A percentile compares a stretch with the other conserved stretches of the same genome.
Evolutionary conservation across 2,329 filamentous ascomycete genomes (phyloP).

Genomic region (Capronia epimyces): DNA sequence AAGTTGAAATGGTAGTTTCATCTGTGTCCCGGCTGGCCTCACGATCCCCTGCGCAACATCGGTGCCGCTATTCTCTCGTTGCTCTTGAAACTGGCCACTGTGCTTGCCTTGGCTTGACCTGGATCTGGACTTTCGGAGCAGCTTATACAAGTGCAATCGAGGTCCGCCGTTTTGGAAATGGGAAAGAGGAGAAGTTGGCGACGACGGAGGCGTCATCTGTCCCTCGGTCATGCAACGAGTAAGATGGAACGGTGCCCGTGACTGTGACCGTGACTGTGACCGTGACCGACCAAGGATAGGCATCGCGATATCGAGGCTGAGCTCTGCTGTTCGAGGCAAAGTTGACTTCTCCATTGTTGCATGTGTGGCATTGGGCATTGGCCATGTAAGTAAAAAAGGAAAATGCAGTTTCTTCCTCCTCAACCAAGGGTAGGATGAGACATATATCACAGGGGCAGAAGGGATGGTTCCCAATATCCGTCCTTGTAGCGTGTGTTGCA

Average conservation of each 20-base stretch:
- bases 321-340: not conserved
- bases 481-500: conserved; percentile 12
- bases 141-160: conserved; percentile 15
- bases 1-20: conserved; percentile 5
- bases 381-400: conserved; percentile 3
- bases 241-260: conserved; percentile 6
- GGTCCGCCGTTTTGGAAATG: not conserved
- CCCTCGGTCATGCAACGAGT: conserved; percentile 11
- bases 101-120: not conserved
- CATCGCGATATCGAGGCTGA: not conserved
- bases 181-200: conserved; percentile 1
- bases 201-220: conserved; percentile 15
- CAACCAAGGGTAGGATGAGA: conserved; percentile 12
- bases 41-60: not conserved
- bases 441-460: conserved; percentile 10
- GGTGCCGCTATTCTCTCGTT: not conserved
- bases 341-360: conserved; percentile 10
- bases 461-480: not conserved
- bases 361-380: not conserved
- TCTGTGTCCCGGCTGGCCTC: conserved; percentile 3
- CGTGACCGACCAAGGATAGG: not conserved
- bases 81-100: not conserved
- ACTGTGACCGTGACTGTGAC: not conserved
- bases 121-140: conserved; percentile 15
- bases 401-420: not conserved